Percentiles rank a stretch among this genome's conserved stretches.
Conservation (phyloP, 139 green algal genomes). For the Coccomyxa sp. region DNA sequence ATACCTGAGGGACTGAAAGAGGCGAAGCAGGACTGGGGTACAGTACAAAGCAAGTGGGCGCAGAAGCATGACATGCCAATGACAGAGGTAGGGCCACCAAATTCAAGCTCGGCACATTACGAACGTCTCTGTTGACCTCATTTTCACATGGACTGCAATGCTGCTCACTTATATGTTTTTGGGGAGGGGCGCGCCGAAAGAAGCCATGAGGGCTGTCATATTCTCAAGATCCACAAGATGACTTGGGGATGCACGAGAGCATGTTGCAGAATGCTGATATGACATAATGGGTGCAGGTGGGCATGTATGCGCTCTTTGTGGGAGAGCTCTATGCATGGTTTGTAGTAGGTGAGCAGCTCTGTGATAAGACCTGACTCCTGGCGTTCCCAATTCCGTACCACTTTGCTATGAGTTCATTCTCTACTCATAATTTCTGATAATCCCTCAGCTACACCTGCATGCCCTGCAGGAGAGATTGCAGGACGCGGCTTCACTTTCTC, state of each 20-base stretch:
- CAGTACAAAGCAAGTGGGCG: conserved; percentile 25
- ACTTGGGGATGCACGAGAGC: not conserved
- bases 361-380: no score
- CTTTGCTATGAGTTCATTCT: no score
- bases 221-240: not conserved
- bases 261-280: not conserved
- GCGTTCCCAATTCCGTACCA: no score
- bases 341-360: conserved; percentile 46
- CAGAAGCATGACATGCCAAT: conserved; percentile 39
- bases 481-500: conserved; percentile 44
- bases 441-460: no score
- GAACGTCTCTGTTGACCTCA: not conserved
- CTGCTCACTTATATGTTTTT: not conserved
- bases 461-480: conserved; percentile 57
- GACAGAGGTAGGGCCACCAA: conserved; percentile 23
- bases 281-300: conserved; percentile 42
- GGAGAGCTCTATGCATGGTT: conserved; percentile 80
- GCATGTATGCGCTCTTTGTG: conserved; percentile 47
- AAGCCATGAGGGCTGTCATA: not conserved
- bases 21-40: conserved; percentile 31
- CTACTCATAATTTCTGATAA: no score
- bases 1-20: conserved; percentile 28
- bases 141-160: not conserved
- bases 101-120: not conserved
- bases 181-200: not conserved